Percentiles rank a stretch among this genome's conserved stretches.
These are phyloP conservation scores for Euphorbia tirucalli DNA, from an alignment of 345 rosid genomes.

Conservation along the genomic window DNA sequence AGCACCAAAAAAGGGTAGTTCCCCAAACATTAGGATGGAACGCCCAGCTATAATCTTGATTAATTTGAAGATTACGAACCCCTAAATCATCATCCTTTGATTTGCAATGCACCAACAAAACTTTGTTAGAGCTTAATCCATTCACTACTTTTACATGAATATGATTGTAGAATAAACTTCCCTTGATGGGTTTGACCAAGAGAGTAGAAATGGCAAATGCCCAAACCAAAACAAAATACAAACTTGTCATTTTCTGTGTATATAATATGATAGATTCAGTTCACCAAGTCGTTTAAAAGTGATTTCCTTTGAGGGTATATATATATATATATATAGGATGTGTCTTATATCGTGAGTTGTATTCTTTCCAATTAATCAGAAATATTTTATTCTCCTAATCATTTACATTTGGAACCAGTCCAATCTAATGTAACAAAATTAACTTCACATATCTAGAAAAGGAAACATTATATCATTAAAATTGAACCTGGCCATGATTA, in stretches of 20 bases:
- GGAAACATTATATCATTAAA: no score
- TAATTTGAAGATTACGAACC: not conserved
- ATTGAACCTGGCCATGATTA: no score
- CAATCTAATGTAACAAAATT: no score
- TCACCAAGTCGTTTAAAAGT: no score
- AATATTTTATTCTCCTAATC: no score
- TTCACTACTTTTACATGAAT: not conserved
- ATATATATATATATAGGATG: no score
- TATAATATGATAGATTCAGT: no score
- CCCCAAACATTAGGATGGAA: slow-evolving; percentile 27
- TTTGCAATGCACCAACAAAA: slow-evolving; percentile 31
- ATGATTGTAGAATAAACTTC: not conserved
- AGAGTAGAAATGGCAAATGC: not conserved
- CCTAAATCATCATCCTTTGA: slow-evolving; percentile 41
- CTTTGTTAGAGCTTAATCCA: not conserved
- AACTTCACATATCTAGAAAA: no score
- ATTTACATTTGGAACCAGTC: no score
- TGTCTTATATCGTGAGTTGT: no score
- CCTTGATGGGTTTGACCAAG: not conserved
- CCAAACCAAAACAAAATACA: not conserved
- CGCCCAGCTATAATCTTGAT: slow-evolving; percentile 22
- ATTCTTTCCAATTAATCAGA: no score
- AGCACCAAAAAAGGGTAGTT: slow-evolving; percentile 38
- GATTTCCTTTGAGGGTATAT: no score
- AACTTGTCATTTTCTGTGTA: not conserved